These are phyloP conservation scores for Leptodontidium sp. DNA, from an alignment of 2,329 filamentous ascomycete genomes.

Conservation along the genomic window DNA sequence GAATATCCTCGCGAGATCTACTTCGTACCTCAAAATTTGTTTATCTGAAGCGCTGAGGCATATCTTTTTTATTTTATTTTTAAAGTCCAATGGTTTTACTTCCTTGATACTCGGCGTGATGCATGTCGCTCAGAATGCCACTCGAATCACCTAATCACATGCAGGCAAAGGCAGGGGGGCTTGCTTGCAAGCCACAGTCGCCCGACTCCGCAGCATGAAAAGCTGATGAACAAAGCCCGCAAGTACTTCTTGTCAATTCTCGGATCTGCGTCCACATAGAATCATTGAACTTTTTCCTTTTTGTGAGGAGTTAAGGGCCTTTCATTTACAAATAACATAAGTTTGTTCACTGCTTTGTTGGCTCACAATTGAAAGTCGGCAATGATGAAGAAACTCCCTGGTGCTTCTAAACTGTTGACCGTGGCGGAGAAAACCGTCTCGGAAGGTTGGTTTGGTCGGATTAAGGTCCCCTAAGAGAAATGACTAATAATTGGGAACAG, in stretches of 20 bases:
- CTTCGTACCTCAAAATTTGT: not conserved
- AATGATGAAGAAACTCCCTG: slow-evolving; percentile 2
- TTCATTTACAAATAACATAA: not conserved
- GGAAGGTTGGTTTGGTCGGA: not conserved
- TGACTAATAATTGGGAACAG: slow-evolving; percentile 10
- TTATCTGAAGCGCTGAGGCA: not conserved
- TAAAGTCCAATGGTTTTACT: slow-evolving; percentile 4
- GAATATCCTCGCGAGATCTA: not conserved
- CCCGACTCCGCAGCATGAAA: slow-evolving; percentile 1
- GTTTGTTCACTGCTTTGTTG: slow-evolving; percentile 5
- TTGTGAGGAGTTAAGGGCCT: slow-evolving; percentile 7
- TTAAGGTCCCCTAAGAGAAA: slow-evolving; percentile 4
- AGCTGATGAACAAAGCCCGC: slow-evolving; percentile 5
- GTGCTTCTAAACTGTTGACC: slow-evolving; percentile 3
- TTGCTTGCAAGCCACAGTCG: slow-evolving; percentile 2
- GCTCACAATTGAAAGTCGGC: not conserved
- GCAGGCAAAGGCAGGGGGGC: slow-evolving; percentile 4
- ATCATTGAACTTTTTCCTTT: slow-evolving; percentile 2
- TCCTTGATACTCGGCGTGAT: slow-evolving; percentile 11
- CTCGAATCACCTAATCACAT: not conserved
- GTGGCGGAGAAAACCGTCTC: not conserved
- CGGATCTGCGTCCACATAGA: slow-evolving; percentile 1
- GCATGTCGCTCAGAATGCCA: slow-evolving; percentile 9
- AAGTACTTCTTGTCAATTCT: not conserved
- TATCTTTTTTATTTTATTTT: not conserved